phyloP scores from a whole-genome alignment of 1,284 basidiomycete genomes.

The Ustilago lituana region DNA sequence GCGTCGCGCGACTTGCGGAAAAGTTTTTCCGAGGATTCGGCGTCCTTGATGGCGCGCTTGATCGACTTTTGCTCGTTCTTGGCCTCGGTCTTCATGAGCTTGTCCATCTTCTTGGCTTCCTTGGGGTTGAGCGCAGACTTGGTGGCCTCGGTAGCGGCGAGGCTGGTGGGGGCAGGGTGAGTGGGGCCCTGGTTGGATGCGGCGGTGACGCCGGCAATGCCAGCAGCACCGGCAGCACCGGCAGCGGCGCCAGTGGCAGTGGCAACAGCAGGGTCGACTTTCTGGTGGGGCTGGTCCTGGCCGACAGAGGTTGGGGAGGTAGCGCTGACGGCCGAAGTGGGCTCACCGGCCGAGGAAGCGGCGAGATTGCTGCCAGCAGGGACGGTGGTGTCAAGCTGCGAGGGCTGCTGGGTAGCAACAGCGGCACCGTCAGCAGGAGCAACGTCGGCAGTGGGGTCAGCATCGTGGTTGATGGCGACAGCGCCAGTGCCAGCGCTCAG shows the following conservation, averaged over 20 bases:
- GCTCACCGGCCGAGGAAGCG: constrained; percentile 10
- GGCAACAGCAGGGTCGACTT: too few relatives aligned
- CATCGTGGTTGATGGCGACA: constrained; percentile 21
- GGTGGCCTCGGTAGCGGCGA: constrained; percentile 22
- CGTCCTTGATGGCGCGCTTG: constrained; percentile 58
- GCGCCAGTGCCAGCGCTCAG: constrained; percentile 40
- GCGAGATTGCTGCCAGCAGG: constrained; percentile 25
- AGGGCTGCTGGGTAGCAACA: constrained; percentile 30
- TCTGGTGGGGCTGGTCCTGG: too few relatives aligned
- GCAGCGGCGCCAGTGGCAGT: constrained; percentile 19
- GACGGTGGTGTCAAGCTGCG: constrained; percentile 35
- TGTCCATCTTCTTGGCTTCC: constrained; percentile 61
- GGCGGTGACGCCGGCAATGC: constrained; percentile 4
- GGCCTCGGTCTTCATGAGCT: constrained; percentile 60
- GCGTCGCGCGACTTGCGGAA: constrained; percentile 58
- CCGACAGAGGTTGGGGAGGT: constrained; percentile 8
- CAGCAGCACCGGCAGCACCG: constrained; percentile 10
- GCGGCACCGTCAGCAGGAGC: constrained; percentile 5
- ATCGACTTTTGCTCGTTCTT: constrained; percentile 60
- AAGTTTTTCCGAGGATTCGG: constrained; percentile 52
- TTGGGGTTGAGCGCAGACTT: constrained; percentile 45
- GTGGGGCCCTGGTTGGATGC: too few relatives aligned
- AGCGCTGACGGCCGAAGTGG: constrained; percentile 9
- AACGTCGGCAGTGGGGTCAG: constrained; percentile 7
- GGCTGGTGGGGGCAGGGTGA: constrained; percentile 24